Conservation (phyloP, 352 stramenopile species). For the Phytophthora lateralis region DNA sequence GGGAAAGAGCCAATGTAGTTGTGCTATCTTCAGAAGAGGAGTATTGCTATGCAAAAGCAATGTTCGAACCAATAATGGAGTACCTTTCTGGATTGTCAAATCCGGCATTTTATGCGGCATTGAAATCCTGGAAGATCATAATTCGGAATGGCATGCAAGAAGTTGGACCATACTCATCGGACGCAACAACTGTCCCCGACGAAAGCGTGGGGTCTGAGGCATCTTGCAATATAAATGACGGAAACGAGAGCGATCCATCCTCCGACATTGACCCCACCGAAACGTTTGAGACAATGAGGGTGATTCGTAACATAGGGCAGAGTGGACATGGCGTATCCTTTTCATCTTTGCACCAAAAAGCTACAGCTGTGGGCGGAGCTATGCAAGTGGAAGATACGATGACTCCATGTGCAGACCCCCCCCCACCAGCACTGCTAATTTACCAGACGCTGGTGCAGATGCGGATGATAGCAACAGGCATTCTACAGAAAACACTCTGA, state of each 20-base stretch:
- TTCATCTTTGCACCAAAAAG: no score
- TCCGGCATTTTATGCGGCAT: conserved; percentile 1
- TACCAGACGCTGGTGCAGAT: no score
- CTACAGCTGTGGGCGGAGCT: no score
- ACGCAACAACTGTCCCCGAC: not conserved
- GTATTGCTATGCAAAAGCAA: conserved; percentile 2
- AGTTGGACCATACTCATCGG: not conserved
- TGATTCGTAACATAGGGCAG: not conserved
- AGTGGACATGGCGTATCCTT: no score
- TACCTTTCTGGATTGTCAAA: not conserved
- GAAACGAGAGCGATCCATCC: not conserved
- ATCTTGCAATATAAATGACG: no score
- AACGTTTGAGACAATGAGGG: not conserved
- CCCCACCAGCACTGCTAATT: no score
- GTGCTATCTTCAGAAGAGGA: conserved; percentile 8
- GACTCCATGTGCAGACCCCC: no score
- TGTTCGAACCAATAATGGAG: conserved; percentile 4
- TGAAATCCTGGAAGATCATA: conserved; percentile 5
- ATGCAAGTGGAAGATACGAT: no score
- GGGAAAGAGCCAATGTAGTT: not conserved
- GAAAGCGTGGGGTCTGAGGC: not conserved
- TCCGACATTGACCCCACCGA: not conserved
- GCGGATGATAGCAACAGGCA: no score
- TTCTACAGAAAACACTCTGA: no score
- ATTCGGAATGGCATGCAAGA: not conserved